Evolutionary conservation across 495 filamentous ascomycete species (phyloP), one percentile per base, ranked within the genome.

Genomic region (Pseudomonodictys pantanalensis): DNA sequence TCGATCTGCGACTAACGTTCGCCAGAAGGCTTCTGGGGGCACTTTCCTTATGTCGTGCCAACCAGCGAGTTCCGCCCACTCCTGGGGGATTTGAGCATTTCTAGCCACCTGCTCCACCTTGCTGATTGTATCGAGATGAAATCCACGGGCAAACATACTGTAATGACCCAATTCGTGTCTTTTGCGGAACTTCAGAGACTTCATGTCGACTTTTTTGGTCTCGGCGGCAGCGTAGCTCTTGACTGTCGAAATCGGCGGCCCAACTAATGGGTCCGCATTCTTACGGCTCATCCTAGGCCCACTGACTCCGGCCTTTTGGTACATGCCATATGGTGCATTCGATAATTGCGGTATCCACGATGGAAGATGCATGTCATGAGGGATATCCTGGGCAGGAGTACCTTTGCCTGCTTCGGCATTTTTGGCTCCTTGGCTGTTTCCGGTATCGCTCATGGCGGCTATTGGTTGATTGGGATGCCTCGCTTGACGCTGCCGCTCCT

Each of bases 1-100:
- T 24, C 77, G 49, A 56, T 77, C 73, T 24, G 68, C 75, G 0
- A 79, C 75, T 0, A 79, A 43, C 0, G 77, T 78, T 1, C 76
- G 54, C 76, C 74, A 78, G 43, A 78, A 73, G 8, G 66, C 65
- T 5, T 75, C 72, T 0, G 72, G 72, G 4, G 69, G 68, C 32
- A 67, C 52, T 42, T 59, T 42, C 2, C 39, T 28, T 44, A 41
- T 17, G 17, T 64, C 48, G 0, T 29, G 20, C 69, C 71, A 60
- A 29, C 48, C 57, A 15, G 44, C 72, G 9, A 68, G 33, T 8
- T 58, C 29, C 2, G 48, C 23, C 68, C 70, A 72, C n/a, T 55
- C 30, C 3, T 17, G 20, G 4, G 68, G 68, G 8, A 72, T 69
- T 2, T 46, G 43, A 18, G 68, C 70, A 15, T 42, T 35, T 24